Evolutionary conservation across 306 rosid species (phyloP), one percentile per base, ranked within the genome.

Genomic region (Cucumis melo): DNA sequence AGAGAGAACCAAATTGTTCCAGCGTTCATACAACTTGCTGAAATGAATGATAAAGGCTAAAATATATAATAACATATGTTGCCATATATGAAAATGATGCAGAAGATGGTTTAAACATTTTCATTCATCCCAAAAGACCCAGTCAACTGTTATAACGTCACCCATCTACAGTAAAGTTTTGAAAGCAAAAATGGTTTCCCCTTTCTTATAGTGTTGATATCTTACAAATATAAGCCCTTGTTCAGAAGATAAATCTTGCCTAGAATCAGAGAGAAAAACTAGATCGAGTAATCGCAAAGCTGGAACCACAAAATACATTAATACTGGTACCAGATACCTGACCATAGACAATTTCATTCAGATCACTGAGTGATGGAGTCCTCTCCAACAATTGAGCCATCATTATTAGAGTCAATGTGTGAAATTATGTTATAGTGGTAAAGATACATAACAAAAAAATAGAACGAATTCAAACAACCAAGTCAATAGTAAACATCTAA

Each of bases 351-450:
- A 94, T 81, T 86, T 90, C 90, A 79, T 94, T 94, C 51, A 94
- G 86, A 55, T 90, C 97, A 87, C 97, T 94, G 46, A 94, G 84
- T 71, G 98, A 94, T 20, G 98, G 96, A 63, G 95, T 87, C 85
- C 92, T 91, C 91, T 91, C 98, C 90, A 94, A 65, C 78, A 94
- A 50, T 74, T 83, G 82, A 75, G 97, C 97, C 98, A 90, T 89
- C 80, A 66, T 78, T 74, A 83, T 80, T 79, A 80, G 61, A 87
- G 80, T 68, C 77, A 60, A 78, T 53, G 77, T 62, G 84, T 86
- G 80, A 82, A 82, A 48, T 76, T 21, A 78, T 42, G 67, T 51
- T 80, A 21, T 16, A 71, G 16, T 24, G 65, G 46, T 65, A 81
- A 65, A 82, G 19, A 70, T 63, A 80, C 57, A 54, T 61, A 24